These are phyloP conservation scores for Colletotrichum scovillei DNA, from an alignment of 2,329 filamentous ascomycete genomes.

Conservation along the genomic window DNA sequence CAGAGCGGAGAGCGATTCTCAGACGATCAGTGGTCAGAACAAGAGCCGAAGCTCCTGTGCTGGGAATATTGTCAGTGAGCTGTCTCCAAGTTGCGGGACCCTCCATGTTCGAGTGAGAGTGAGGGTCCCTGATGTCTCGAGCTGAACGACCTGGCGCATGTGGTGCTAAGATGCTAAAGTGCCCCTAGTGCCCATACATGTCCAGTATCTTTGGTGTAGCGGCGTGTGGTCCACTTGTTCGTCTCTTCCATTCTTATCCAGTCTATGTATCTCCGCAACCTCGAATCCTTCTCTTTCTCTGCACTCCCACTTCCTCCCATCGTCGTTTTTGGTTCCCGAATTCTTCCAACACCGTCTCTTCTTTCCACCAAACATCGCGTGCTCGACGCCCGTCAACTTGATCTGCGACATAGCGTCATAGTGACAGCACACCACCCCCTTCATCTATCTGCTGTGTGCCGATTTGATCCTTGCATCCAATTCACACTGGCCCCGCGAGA, in stretches of 20 bases:
- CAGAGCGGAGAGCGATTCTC: neutral
- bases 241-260: conserved; percentile 9
- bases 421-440: conserved; percentile 32
- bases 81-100: conserved; percentile 18
- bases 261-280: conserved; percentile 6
- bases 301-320: neutral
- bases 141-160: conserved; percentile 5
- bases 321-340: neutral
- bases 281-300: neutral
- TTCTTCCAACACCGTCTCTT: neutral
- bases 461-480: conserved; percentile 18
- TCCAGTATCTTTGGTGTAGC: neutral
- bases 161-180: neutral
- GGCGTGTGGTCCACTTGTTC: conserved; percentile 17
- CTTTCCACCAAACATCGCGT: conserved; percentile 2
- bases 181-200: neutral
- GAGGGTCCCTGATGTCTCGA: conserved; percentile 16
- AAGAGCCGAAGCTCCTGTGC: neutral
- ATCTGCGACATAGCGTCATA: conserved; percentile 26
- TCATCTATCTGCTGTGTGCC: conserved; percentile 27
- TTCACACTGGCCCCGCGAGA: conserved; percentile 31
- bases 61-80: conserved; percentile 1
- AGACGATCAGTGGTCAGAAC: neutral
- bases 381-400: neutral
- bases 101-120: neutral